Conservation (phyloP, 371 early-diverging fungal species). For the Mucor irregularis region DNA sequence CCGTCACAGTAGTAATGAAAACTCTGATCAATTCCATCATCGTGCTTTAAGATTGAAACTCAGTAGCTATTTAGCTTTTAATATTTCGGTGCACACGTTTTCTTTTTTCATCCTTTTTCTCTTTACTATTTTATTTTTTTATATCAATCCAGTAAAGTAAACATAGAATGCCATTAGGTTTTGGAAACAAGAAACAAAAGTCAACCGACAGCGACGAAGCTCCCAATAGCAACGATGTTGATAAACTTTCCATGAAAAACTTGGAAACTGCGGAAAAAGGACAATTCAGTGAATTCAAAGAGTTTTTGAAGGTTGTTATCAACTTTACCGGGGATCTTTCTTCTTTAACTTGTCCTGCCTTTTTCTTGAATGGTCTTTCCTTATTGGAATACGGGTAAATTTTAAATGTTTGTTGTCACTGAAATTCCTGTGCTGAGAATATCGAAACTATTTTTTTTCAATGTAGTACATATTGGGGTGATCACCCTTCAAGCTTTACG, state of each 20-base stretch:
- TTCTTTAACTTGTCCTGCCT: constrained; percentile 77
- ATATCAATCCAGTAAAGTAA: neutral
- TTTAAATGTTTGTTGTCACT: neutral
- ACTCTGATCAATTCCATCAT: too few relatives aligned
- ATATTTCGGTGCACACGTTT: neutral
- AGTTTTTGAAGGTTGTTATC: constrained; percentile 59
- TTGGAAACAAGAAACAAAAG: constrained; percentile 17
- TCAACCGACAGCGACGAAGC: constrained; percentile 27
- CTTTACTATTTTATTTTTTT: neutral
- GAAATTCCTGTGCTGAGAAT: neutral
- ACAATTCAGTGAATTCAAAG: constrained; percentile 48
- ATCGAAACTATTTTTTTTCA: neutral
- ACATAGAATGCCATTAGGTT: constrained; percentile 10
- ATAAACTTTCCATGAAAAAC: constrained; percentile 42
- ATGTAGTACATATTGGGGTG: constrained; percentile 30
- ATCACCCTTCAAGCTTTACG: constrained; percentile 35
- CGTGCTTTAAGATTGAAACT: neutral
- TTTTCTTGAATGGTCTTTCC: constrained; percentile 72
- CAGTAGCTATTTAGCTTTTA: neutral
- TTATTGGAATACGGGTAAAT: constrained; percentile 78
- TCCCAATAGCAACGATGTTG: constrained; percentile 39
- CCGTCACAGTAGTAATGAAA: too few relatives aligned
- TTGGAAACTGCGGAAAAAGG: constrained; percentile 39
- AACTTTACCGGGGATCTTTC: constrained; percentile 83
- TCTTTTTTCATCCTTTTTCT: neutral